These are phyloP conservation scores for Puccinia polysora DNA, from an alignment of 1,284 basidiomycete species.

Conservation along the genomic window DNA sequence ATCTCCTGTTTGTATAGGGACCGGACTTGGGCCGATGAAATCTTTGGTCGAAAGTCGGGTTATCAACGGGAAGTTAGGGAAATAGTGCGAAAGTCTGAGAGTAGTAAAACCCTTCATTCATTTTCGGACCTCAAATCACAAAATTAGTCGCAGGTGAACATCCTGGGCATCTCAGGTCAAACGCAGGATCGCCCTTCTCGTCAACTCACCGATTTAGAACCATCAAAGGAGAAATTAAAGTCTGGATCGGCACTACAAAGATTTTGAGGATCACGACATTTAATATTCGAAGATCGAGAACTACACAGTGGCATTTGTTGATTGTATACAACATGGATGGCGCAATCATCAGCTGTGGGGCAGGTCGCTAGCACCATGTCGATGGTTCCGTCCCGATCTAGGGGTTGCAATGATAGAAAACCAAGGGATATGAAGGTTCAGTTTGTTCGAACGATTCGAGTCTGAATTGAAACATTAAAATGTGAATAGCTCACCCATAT, in stretches of 20 bases:
- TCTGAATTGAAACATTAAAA: too few relatives aligned
- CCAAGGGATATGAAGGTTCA: background rate
- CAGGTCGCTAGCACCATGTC: conserved; percentile 91
- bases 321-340: conserved; percentile 89
- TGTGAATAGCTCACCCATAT: conserved; percentile 65
- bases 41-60: conserved; percentile 60
- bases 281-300: conserved; percentile 42
- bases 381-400: conserved; percentile 91
- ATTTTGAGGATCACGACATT: conserved; percentile 70
- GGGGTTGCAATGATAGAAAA: background rate
- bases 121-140: too few relatives aligned
- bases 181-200: too few relatives aligned
- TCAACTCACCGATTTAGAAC: conserved; percentile 7
- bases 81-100: conserved; percentile 64
- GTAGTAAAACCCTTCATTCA: conserved; percentile 66
- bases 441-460: background rate
- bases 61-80: conserved; percentile 55
- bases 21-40: conserved; percentile 62
- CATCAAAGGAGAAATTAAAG: conserved; percentile 66
- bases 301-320: conserved; percentile 76
- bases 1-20: conserved; percentile 79
- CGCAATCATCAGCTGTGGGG: conserved; percentile 63
- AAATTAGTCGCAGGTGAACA: background rate
- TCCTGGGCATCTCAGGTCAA: background rate
- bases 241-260: conserved; percentile 75